Evolutionary conservation across 768 basidiomycete genomes (phyloP).

Genomic region (Krasilnikovozyma curviuscula): DNA sequence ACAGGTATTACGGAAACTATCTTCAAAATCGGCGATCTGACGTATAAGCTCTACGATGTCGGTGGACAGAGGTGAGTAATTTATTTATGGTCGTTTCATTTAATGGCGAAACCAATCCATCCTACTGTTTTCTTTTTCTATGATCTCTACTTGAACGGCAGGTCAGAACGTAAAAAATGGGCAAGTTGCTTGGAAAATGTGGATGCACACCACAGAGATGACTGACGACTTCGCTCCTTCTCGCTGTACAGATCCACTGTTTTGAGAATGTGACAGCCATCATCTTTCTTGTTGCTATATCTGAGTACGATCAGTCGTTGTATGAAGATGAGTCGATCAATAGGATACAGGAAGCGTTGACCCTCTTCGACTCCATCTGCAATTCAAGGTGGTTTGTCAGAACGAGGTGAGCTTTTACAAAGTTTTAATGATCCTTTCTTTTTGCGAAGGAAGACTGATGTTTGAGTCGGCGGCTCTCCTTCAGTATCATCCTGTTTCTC

Average conservation of each 20-base stretch:
- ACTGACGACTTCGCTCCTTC: background rate
- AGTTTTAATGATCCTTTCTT: background rate
- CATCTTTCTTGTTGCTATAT: constrained; percentile 72
- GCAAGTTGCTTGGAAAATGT: too few relatives aligned
- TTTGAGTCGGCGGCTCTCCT: too few relatives aligned
- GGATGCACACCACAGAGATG: constrained; percentile 45
- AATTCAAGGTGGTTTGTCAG: constrained; percentile 7
- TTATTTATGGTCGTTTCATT: too few relatives aligned
- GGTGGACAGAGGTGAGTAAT: constrained; percentile 81
- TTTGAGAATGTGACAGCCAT: constrained; percentile 94
- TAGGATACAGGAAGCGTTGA: constrained; percentile 12
- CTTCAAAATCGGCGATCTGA: constrained; percentile 50
- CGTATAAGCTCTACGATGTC: constrained; percentile 80
- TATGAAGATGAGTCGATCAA: too few relatives aligned
- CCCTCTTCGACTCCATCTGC: constrained; percentile 12
- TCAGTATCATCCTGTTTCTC: constrained; percentile 73
- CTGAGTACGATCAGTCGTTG: constrained; percentile 87
- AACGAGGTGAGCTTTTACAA: background rate
- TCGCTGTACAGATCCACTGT: constrained; percentile 27
- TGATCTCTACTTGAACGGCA: too few relatives aligned
- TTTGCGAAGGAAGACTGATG: too few relatives aligned
- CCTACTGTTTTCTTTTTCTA: too few relatives aligned
- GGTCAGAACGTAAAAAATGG: constrained; percentile 80
- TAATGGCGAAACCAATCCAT: too few relatives aligned
- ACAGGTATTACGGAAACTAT: constrained; percentile 80